Evolutionary conservation across 225 moss, liverwort and hornwort species (phyloP).

Genomic region (Anthoceros angustus): DNA sequence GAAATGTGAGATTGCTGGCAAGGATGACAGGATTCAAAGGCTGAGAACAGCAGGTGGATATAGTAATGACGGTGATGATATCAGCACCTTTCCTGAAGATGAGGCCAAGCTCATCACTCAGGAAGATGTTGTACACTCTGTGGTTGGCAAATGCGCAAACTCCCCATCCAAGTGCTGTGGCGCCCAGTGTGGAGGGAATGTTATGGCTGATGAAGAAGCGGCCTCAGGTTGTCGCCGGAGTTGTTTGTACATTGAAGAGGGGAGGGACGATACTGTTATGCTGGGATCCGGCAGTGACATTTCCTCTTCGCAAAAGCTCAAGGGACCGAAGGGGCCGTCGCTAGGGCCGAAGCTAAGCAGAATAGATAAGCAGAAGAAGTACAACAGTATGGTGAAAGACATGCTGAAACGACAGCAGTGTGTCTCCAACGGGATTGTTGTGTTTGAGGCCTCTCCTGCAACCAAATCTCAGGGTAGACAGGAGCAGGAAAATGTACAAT

Average conservation of each 20-base stretch:
- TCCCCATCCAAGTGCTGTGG: not conserved
- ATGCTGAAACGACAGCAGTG: conserved; percentile 2
- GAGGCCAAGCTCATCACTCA: not conserved
- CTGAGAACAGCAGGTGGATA: not conserved
- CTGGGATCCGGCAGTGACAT: not conserved
- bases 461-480: not conserved
- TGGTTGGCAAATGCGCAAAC: not conserved
- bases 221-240: not conserved
- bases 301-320: not conserved
- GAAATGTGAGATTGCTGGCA: not conserved
- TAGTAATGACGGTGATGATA: not conserved
- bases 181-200: not conserved
- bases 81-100: not conserved
- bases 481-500: not conserved
- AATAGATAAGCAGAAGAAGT: conserved; percentile 1
- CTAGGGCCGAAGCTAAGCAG: not conserved
- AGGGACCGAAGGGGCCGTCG: not conserved
- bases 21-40: not conserved
- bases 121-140: not conserved
- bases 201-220: not conserved
- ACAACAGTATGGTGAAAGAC: conserved; percentile 3
- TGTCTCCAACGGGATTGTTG: not conserved
- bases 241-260: not conserved
- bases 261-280: not conserved
- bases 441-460: conserved; percentile 2